phyloP scores from a whole-genome alignment of 2,329 filamentous ascomycete species.

The Neopestalotiopsis sp. region DNA sequence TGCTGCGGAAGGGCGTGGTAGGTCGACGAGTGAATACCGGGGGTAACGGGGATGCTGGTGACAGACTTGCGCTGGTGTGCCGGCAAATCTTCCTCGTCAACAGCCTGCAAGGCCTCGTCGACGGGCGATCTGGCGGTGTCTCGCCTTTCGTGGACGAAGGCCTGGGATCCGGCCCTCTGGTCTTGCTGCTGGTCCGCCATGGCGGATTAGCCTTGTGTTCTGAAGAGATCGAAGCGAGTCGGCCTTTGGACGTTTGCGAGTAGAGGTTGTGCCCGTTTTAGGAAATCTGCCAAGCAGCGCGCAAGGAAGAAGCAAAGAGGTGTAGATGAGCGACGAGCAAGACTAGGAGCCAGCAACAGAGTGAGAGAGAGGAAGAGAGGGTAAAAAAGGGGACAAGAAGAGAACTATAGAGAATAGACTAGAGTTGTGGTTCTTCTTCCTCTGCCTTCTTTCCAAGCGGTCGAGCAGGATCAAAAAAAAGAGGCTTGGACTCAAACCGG shows the following conservation, averaged over 20 bases:
- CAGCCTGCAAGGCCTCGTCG: slow-evolving; percentile 19
- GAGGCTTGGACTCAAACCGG: not conserved
- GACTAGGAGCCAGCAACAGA: not conserved
- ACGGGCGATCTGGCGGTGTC: slow-evolving; percentile 26
- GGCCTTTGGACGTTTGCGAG: not conserved
- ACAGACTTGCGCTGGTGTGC: slow-evolving; percentile 41
- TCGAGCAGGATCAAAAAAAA: slow-evolving; percentile 4
- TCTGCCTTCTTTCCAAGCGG: slow-evolving; percentile 1
- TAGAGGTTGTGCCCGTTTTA: not conserved
- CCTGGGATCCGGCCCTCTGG: slow-evolving; percentile 16
- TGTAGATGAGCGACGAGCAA: not conserved
- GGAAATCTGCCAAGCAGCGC: not conserved
- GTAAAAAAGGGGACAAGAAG: not conserved
- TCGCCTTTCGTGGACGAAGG: slow-evolving; percentile 24
- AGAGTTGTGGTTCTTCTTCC: slow-evolving; percentile 1
- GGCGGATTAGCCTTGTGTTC: slow-evolving; percentile 19
- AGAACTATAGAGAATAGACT: not conserved
- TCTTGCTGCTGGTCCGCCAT: slow-evolving; percentile 30
- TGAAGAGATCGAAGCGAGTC: not conserved
- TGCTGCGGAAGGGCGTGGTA: slow-evolving; percentile 34
- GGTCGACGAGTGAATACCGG: slow-evolving; percentile 40
- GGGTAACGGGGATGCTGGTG: slow-evolving; percentile 46
- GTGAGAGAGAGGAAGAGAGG: not conserved
- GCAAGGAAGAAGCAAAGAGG: slow-evolving; percentile 3
- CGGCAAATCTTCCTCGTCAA: slow-evolving; percentile 34